Evolutionary conservation across 2,329 filamentous ascomycete genomes (phyloP).

Genomic region (Fusarium liriodendri): DNA sequence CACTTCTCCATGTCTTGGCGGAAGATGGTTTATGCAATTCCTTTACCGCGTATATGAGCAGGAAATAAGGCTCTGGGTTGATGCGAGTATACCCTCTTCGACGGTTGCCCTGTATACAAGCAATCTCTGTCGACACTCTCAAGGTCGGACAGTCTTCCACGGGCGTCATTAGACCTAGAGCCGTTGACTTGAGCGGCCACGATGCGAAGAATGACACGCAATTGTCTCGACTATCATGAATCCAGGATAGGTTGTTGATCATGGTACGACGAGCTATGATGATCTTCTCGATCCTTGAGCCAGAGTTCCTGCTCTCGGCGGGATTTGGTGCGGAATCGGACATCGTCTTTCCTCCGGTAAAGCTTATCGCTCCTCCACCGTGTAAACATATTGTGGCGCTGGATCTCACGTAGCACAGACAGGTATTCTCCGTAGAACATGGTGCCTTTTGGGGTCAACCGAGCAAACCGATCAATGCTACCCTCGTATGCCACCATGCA

Average conservation of each 20-base stretch:
- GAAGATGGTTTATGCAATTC: not conserved
- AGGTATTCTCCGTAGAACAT: not conserved
- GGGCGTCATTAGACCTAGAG: not conserved
- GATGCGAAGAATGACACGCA: not conserved
- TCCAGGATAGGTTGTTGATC: not conserved
- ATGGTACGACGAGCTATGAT: not conserved
- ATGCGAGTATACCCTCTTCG: not conserved
- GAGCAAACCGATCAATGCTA: not conserved
- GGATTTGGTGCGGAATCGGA: not conserved
- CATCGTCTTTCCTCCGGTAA: not conserved
- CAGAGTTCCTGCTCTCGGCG: too few relatives aligned
- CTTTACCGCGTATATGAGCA: not conserved
- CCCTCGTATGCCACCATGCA: too few relatives aligned
- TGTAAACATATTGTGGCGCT: not conserved
- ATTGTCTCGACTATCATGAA: not conserved
- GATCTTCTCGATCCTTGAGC: not conserved
- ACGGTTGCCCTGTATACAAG: not conserved
- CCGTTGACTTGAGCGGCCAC: not conserved
- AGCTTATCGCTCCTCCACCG: too few relatives aligned
- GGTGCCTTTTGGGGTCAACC: not conserved
- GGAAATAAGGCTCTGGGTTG: not conserved
- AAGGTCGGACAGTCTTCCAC: not conserved
- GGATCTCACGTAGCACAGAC: not conserved
- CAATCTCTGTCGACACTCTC: not conserved
- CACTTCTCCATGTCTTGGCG: not conserved